Evolutionary conservation across 2,329 filamentous ascomycete species (phyloP).

Genomic region (Diplodia mutila): DNA sequence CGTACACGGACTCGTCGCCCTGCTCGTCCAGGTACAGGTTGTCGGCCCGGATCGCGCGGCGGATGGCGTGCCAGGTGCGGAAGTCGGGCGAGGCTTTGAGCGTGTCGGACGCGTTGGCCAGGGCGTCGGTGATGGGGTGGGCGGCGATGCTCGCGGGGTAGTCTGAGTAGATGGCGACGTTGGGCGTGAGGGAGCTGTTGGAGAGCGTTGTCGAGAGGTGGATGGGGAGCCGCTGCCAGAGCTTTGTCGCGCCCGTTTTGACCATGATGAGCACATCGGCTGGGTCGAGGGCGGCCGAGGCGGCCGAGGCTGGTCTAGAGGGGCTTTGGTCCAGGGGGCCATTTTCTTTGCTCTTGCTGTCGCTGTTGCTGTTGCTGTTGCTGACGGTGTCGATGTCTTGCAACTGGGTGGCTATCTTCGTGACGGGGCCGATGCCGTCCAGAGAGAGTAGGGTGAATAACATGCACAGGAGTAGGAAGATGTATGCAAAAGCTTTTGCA

Average conservation of each 20-base stretch:
- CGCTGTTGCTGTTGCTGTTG: no score
- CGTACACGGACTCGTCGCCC: slow-evolving; percentile 48
- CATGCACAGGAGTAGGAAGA: not conserved
- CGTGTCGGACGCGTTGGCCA: slow-evolving; percentile 49
- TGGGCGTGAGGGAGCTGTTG: slow-evolving; percentile 35
- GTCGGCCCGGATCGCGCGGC: slow-evolving; percentile 33
- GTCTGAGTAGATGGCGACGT: slow-evolving; percentile 63
- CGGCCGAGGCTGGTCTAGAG: not conserved
- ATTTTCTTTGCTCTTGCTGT: not conserved
- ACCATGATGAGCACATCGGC: slow-evolving; percentile 5
- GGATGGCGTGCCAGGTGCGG: slow-evolving; percentile 44
- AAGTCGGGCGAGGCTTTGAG: slow-evolving; percentile 55
- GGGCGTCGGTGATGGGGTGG: slow-evolving; percentile 52
- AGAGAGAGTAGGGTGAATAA: not conserved
- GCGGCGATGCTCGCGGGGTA: slow-evolving; percentile 56
- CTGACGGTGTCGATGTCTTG: not conserved
- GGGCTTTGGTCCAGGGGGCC: not conserved
- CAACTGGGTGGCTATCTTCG: not conserved
- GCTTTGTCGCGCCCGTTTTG: slow-evolving; percentile 12
- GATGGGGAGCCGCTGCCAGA: not conserved
- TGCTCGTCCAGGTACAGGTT: slow-evolving; percentile 32
- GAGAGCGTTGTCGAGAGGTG: not conserved
- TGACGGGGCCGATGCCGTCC: not conserved
- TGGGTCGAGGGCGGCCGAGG: not conserved
- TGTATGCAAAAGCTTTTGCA: not conserved